Percentiles rank a stretch among this genome's conserved stretches.
Conservation (phyloP, 129 eudicot species). For the Pulicaria dysenterica region DNA sequence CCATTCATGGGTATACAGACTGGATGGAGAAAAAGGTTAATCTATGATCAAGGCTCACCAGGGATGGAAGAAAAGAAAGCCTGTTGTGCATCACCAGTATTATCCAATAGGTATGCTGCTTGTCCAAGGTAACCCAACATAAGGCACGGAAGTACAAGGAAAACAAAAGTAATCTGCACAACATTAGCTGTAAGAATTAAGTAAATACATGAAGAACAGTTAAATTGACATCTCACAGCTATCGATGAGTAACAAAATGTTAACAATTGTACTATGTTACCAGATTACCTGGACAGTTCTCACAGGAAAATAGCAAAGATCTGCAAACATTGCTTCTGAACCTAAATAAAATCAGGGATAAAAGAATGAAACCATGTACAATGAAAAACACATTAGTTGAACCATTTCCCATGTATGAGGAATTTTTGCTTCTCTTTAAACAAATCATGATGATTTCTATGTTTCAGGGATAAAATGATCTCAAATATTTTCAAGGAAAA, state of each 20-base stretch:
- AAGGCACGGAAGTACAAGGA: slow-evolving; percentile 96
- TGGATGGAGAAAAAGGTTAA: too few species aligned
- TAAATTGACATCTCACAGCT: not conserved
- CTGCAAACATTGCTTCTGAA: slow-evolving; percentile 99
- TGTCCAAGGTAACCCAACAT: slow-evolving; percentile 95
- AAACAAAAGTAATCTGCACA: slow-evolving; percentile 80
- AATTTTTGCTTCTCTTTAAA: too few species aligned
- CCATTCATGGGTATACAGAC: not conserved
- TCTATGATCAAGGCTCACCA: slow-evolving; percentile 42
- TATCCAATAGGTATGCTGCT: slow-evolving; percentile 94
- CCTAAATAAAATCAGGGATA: slow-evolving; percentile 51
- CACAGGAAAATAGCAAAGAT: slow-evolving; percentile 95
- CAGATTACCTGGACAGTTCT: slow-evolving; percentile 81
- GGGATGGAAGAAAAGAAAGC: slow-evolving; percentile 94
- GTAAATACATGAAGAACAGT: not conserved
- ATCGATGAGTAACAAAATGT: slow-evolving; percentile 2
- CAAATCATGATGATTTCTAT: not conserved
- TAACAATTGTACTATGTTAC: not conserved
- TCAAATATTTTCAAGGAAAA: too few species aligned
- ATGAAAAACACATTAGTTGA: not conserved
- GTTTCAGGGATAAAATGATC: too few species aligned
- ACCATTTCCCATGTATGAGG: too few species aligned
- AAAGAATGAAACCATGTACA: slow-evolving; percentile 28
- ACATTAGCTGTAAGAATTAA: slow-evolving; percentile 14
- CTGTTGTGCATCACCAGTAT: slow-evolving; percentile 62